Conservation (phyloP, 768 basidiomycete genomes). For the Tricholoma sp. region DNA sequence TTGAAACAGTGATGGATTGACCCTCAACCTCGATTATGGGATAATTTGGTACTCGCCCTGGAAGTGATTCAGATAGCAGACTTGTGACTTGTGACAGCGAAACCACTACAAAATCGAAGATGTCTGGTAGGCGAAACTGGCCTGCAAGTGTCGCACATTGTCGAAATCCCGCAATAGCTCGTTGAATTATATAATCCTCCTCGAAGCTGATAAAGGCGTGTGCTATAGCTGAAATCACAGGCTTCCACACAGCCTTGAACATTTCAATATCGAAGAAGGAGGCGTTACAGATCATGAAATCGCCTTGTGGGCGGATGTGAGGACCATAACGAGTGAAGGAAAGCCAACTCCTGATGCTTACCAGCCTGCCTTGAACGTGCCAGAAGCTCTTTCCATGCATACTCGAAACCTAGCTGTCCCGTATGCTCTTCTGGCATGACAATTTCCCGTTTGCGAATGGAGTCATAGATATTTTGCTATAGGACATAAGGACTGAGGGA, state of each 20-base stretch:
- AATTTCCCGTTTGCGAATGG: constrained; percentile 91
- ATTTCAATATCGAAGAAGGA: constrained; percentile 82
- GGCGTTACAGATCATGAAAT: constrained; percentile 75
- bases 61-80: constrained; percentile 69
- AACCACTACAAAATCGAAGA: constrained; percentile 94
- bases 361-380: constrained; percentile 77
- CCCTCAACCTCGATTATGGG: constrained; percentile 88
- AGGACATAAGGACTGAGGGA: constrained; percentile 4
- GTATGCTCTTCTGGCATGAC: constrained; percentile 97
- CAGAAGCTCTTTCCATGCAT: constrained; percentile 96
- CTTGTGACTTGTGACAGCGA: constrained; percentile 91
- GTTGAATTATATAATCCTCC: constrained; percentile 95
- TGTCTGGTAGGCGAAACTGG: constrained; percentile 85
- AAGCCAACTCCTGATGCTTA: constrained; percentile 24
- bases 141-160: constrained; percentile 94
- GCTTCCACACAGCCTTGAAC: constrained; percentile 92
- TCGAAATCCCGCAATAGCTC: constrained; percentile 91
- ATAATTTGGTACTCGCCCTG: constrained; percentile 72
- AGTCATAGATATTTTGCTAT: constrained; percentile 88
- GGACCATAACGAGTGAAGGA: not conserved
- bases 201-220: constrained; percentile 95
- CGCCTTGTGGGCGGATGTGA: constrained; percentile 33
- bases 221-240: constrained; percentile 89
- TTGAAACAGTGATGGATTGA: constrained; percentile 85
- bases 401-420: constrained; percentile 95